Base-by-base conservation (phyloP, 1,284 basidiomycete species). In the Ceratobasidium sp. region DNA sequence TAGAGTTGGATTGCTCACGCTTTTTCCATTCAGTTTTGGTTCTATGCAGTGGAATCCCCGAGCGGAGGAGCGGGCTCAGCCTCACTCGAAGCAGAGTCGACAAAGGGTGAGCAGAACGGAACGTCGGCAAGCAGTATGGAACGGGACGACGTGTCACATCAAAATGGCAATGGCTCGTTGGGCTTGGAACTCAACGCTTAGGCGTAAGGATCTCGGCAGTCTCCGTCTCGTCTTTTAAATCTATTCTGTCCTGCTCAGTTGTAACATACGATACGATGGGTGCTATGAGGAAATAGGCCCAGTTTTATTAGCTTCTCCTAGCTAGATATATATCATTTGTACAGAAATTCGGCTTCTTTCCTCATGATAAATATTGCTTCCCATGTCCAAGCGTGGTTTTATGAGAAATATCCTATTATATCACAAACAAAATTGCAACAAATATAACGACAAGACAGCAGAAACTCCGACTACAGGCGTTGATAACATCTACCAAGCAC, bases 11-110 rank as follows among this genome's bases (percentile, higher is more conserved):
- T n/a, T n/a, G n/a, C n/a, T n/a, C n/a, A n/a, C n/a, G 50, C 47
- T 54, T 26, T 26, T 71, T 16, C 23, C 26, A 26, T 21, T 23
- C 35, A 73, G 73, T 77, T 74, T 49, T 77, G 75, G 75, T 77
- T 73, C 41, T 93, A 93, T 76, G 91, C 91, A 14, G 90, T 93
- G 23, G 91, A 93, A 49, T 67, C 63, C 1, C 63, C 63, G 30
- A 55, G 38, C 26, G 49, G 49, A 43, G 63, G 63, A 41, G 50
- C 49, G 14, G 63, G 50, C 52, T 67, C 63, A 6, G 63, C 50
- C 35, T 67, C 63, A 13, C 32, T 67, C 3, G 63, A 67, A 14
- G 49, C 32, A 46, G 58, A 44, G n/a, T 61, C 58, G 28, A 44
- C 58, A 61, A 61, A 61, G 21, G 38, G 58, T 18, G 41, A 35